A percentile compares a stretch with the other conserved stretches of the same genome.
These are phyloP conservation scores for Apophysomyces elegans DNA, from an alignment of 371 early-diverging fungal species.

Conservation along the genomic window DNA sequence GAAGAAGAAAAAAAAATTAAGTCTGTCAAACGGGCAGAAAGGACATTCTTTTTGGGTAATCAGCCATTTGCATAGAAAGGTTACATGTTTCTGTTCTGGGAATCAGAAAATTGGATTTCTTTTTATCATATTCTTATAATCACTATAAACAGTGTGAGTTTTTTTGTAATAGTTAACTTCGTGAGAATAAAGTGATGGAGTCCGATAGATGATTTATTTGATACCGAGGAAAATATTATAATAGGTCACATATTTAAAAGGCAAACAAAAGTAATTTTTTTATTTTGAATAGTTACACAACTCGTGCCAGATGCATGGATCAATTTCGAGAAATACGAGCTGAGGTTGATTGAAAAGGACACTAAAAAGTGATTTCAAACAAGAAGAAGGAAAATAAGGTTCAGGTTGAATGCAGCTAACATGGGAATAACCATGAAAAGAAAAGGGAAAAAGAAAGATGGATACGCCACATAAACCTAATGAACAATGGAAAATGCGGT, in stretches of 20 bases:
- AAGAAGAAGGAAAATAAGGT: slow-evolving; percentile 10
- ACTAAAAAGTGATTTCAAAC: slow-evolving; percentile 8
- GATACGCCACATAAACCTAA: slow-evolving; percentile 11
- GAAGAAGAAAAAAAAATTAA: neutral
- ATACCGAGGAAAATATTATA: slow-evolving; percentile 3
- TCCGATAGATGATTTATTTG: slow-evolving; percentile 2
- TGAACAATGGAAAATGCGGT: slow-evolving; percentile 9
- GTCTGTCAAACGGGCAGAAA: slow-evolving; percentile 3
- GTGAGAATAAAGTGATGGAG: slow-evolving; percentile 4
- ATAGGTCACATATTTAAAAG: slow-evolving; percentile 2
- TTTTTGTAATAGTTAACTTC: neutral
- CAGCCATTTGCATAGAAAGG: slow-evolving; percentile 6
- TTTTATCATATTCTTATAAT: neutral
- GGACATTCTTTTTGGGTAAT: neutral
- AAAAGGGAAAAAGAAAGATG: slow-evolving; percentile 6
- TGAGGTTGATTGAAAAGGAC: slow-evolving; percentile 7
- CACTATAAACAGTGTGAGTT: too few relatives aligned
- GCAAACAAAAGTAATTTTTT: too few relatives aligned
- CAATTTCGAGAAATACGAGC: slow-evolving; percentile 12
- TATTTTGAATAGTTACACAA: slow-evolving; percentile 8
- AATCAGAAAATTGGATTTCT: neutral
- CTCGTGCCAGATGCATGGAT: slow-evolving; percentile 12
- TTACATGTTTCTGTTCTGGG: slow-evolving; percentile 4
- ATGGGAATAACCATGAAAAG: slow-evolving; percentile 9
- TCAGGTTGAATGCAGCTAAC: slow-evolving; percentile 7